Evolutionary conservation across 345 rosid genomes (phyloP).

Genomic region (Linum lewisii): DNA sequence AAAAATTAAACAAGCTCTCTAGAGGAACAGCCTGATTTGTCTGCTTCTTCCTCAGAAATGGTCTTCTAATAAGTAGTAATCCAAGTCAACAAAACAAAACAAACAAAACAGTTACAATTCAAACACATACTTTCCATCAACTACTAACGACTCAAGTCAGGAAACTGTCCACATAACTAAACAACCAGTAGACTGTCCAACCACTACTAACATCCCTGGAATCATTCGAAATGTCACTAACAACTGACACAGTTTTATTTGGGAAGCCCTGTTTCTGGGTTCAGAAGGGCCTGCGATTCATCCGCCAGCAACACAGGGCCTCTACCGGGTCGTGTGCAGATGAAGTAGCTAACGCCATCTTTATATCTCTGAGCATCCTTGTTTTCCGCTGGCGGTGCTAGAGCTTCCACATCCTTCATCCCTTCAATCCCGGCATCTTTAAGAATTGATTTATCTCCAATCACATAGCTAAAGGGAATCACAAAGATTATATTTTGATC

Average conservation of each 20-base stretch:
- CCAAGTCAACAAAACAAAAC: not conserved
- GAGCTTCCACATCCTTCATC: constrained; percentile 46
- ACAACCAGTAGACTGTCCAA: not conserved
- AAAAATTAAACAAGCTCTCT: not conserved
- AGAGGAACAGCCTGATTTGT: not conserved
- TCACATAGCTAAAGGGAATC: constrained; percentile 43
- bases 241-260: constrained; percentile 23
- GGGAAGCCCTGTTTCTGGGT: constrained; percentile 61
- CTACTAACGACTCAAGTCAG: not conserved
- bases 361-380: constrained; percentile 44
- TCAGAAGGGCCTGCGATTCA: constrained; percentile 53
- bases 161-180: not conserved
- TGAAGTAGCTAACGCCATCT: constrained; percentile 78
- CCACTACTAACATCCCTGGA: not conserved
- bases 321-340: constrained; percentile 79
- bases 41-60: no score
- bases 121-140: not conserved
- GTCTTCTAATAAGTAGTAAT: no score
- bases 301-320: constrained; percentile 67
- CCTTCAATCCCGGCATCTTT: constrained; percentile 63
- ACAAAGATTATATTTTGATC: not conserved
- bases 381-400: constrained; percentile 46
- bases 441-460: constrained; percentile 78
- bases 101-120: not conserved
- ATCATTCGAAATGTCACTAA: not conserved